Base-by-base conservation (phyloP, 23 red algal genomes). In the Gracilaria domingensis region DNA sequence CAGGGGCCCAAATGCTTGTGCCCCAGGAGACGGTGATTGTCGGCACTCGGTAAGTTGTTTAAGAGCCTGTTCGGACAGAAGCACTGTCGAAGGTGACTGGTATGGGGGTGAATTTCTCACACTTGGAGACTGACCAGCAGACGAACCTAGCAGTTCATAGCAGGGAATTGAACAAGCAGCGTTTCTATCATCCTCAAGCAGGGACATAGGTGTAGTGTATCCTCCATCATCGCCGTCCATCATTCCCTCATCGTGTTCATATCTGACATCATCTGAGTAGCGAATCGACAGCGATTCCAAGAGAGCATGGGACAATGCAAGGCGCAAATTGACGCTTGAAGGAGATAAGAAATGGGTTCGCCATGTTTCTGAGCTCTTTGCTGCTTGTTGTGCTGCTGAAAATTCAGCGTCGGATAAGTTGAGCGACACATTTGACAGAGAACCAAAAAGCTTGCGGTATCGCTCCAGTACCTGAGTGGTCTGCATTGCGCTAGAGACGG, bases 181-280 rank as follows among this genome's bases (percentile, higher is more conserved):
- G 8, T 16, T 62, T 36, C 11, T 82, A 8, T 82, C 79, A 1
- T 82, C 79, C 58, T 82, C 21, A 37, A 59, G 36, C 79, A 82
- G 29, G n/a, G 53, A 59, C 26, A 23, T n/a, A 11, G 49, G 58
- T 42, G 53, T 36, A 26, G 79, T 42, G 53, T 82, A 82, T 26
- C 79, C 79, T 4, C 79, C 79, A 26, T 82, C 79, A 82, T 82
- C 79, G 36, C 79, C 79, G 3, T 82, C 79, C 30, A 82, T 53
- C 39, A 82, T 62, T 26, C 79, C 79, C 16, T 36, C 21, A 45
- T 82, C 79, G 37, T 12, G 53, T 25, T 82, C 79, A 36, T 62
- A 82, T 50, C 42, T 0, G 12, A 37, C 39, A 34, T 77, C 39
- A 37, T 77, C 72, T 51, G 72, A 24, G 23, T 51, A 0, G 23